Conservation (phyloP, 2,329 filamentous ascomycete genomes). For the Aspergillus persii region DNA sequence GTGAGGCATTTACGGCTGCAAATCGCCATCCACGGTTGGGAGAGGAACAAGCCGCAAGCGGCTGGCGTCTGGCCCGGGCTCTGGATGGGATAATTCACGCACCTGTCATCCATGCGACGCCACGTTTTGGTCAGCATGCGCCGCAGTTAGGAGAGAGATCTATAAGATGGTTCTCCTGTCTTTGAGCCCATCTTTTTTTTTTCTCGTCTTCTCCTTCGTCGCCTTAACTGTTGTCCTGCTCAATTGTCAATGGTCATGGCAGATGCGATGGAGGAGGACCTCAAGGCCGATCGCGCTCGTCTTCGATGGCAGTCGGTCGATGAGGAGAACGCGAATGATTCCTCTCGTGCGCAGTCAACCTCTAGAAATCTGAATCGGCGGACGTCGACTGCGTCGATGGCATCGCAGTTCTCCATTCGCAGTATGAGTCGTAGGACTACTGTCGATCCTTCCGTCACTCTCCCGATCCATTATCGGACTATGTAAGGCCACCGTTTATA, state of each 20-base stretch:
- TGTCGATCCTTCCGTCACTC: slow-evolving; percentile 24
- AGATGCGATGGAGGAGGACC: not conserved
- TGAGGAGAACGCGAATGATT: not conserved
- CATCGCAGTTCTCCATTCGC: slow-evolving; percentile 13
- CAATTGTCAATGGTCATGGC: not conserved
- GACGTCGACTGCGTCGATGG: not conserved
- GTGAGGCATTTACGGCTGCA: not conserved
- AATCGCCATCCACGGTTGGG: not conserved
- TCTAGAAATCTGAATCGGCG: not conserved
- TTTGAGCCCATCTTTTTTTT: not conserved
- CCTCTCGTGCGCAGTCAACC: not conserved
- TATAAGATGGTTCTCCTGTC: not conserved
- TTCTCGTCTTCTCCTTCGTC: not conserved
- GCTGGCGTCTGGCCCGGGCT: not conserved
- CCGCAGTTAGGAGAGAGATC: not conserved
- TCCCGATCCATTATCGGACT: slow-evolving; percentile 34
- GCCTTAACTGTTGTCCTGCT: not conserved
- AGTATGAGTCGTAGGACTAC: slow-evolving; percentile 11
- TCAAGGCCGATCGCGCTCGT: not conserved
- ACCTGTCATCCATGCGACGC: not conserved
- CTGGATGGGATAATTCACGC: not conserved
- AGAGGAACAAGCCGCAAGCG: not conserved
- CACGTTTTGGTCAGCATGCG: not conserved
- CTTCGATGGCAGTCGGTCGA: slow-evolving; percentile 1
- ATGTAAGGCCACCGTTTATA: slow-evolving; percentile 14